Evolutionary conservation across 73 alveolate genomes (phyloP).

Genomic region (Tetrahymena borealis): DNA sequence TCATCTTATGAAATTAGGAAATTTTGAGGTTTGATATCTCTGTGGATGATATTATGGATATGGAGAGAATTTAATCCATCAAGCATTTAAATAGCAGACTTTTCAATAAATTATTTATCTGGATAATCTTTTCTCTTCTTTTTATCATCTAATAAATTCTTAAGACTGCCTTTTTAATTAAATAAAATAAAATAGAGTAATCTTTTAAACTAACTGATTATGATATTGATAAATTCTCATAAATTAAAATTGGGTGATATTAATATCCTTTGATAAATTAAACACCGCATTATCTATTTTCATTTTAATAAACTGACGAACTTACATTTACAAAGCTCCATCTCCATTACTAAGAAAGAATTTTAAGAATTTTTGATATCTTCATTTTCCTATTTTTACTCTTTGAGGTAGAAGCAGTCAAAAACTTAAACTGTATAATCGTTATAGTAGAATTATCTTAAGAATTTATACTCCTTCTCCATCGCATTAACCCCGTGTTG

Average conservation of each 20-base stretch:
- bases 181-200: too few species aligned
- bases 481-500: not conserved
- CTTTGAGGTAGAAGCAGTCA: not conserved
- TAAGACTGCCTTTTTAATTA: not conserved
- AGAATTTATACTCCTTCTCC: not conserved
- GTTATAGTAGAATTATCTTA: not conserved
- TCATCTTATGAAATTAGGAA: not conserved
- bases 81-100: not conserved
- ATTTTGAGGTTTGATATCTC: not conserved
- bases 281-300: too few species aligned
- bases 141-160: not conserved
- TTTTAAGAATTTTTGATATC: not conserved
- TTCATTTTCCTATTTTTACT: not conserved
- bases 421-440: not conserved
- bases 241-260: too few species aligned
- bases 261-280: too few species aligned
- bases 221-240: too few species aligned
- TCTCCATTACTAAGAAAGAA: not conserved
- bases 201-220: too few species aligned
- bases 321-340: not conserved
- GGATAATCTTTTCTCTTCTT: not conserved
- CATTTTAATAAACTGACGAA: too few species aligned
- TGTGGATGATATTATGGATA: not conserved
- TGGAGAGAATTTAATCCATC: not conserved
- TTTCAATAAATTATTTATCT: not conserved